Evolutionary conservation across 805 yeast species (phyloP).

Genomic region (Lipomyces mesembrius): DNA sequence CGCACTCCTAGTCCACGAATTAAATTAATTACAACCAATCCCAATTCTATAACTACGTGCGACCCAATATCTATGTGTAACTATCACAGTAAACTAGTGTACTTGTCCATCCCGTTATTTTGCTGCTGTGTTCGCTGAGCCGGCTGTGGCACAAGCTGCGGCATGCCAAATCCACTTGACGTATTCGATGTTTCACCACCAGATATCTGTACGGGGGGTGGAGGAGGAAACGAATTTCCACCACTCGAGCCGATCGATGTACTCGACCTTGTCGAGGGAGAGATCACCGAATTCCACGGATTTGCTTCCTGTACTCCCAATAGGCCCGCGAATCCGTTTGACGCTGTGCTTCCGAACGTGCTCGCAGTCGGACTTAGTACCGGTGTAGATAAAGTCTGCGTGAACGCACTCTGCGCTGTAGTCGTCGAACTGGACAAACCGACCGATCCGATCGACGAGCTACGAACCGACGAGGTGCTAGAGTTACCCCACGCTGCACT

Average conservation of each 20-base stretch:
- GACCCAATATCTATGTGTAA: neutral
- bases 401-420: neutral
- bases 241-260: neutral
- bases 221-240: neutral
- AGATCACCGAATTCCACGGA: constrained; percentile 21
- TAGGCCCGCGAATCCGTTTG: neutral
- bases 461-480: neutral
- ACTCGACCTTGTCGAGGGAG: neutral
- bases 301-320: constrained; percentile 2
- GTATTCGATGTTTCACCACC: neutral
- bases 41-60: neutral
- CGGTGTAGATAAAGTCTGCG: constrained; percentile 5
- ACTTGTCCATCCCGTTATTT: constrained; percentile 22
- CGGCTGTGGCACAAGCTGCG: constrained; percentile 20
- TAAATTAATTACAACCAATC: neutral
- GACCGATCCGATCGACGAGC: neutral
- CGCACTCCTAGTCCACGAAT: neutral
- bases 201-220: neutral
- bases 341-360: neutral
- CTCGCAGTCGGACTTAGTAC: neutral
- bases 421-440: neutral
- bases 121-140: constrained; percentile 4
- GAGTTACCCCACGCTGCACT: neutral
- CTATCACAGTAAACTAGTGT: constrained; percentile 30
- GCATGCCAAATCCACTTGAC: constrained; percentile 16